These are phyloP conservation scores for Cryphonectria parasitica DNA, from an alignment of 2,329 filamentous ascomycete species.

Conservation along the genomic window DNA sequence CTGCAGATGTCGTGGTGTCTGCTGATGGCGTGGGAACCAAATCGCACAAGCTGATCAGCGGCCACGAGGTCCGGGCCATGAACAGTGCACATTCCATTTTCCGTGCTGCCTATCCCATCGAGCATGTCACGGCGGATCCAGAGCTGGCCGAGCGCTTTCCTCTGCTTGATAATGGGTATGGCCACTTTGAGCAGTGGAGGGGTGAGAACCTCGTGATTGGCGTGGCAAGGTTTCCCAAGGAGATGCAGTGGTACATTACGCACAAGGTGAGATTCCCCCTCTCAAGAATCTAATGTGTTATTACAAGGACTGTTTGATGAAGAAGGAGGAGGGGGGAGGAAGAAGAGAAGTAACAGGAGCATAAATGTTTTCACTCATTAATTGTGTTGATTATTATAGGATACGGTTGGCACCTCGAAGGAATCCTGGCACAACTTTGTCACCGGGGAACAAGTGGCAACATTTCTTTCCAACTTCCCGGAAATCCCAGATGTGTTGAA, in stretches of 20 bases:
- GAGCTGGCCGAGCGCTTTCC: slow-evolving; percentile 50
- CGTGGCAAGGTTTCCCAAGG: slow-evolving; percentile 43
- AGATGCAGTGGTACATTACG: slow-evolving; percentile 18
- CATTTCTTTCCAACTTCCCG: slow-evolving; percentile 46
- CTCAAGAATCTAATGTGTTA: not conserved
- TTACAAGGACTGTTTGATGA: not conserved
- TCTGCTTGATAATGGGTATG: slow-evolving; percentile 52
- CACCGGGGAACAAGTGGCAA: slow-evolving; percentile 47
- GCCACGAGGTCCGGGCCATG: slow-evolving; percentile 31
- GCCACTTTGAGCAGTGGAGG: slow-evolving; percentile 56
- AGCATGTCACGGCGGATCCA: slow-evolving; percentile 39
- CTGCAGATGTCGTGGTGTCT: slow-evolving; percentile 38
- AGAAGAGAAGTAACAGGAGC: too few relatives aligned
- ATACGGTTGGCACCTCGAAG: slow-evolving; percentile 49
- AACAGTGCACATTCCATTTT: slow-evolving; percentile 35
- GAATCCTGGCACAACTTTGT: slow-evolving; percentile 51
- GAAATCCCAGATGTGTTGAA: slow-evolving; percentile 46
- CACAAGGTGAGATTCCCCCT: slow-evolving; percentile 13
- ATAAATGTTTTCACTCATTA: too few relatives aligned
- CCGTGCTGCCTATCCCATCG: slow-evolving; percentile 30
- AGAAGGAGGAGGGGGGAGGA: too few relatives aligned
- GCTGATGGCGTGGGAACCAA: slow-evolving; percentile 40
- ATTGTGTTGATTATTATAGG: slow-evolving; percentile 37
- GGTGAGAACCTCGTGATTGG: slow-evolving; percentile 48
- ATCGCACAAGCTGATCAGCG: slow-evolving; percentile 32